Evolutionary conservation across 108 stramenopile species (phyloP).

Genomic region (Craspedostauros australis): DNA sequence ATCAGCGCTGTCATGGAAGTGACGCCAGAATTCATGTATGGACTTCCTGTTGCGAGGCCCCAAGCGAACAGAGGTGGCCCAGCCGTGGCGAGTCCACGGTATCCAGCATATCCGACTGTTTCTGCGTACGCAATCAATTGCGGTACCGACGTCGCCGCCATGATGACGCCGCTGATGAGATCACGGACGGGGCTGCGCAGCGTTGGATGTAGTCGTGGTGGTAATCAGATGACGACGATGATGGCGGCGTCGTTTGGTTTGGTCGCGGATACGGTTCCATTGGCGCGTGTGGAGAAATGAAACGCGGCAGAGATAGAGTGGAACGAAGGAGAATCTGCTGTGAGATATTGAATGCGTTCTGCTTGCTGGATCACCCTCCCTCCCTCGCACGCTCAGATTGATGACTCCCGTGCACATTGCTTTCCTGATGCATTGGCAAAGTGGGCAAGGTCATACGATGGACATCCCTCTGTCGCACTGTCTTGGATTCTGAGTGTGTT

Average conservation of each 20-base stretch:
- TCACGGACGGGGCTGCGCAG: conserved; percentile 68
- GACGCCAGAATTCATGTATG: conserved; percentile 74
- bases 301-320: too few relatives aligned
- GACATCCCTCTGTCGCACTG: too few relatives aligned
- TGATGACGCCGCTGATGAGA: conserved; percentile 65
- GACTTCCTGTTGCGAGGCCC: conserved; percentile 73
- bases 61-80: conserved; percentile 62
- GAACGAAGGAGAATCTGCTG: too few relatives aligned
- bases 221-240: background rate
- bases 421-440: too few relatives aligned
- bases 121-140: conserved; percentile 85
- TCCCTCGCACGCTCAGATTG: too few relatives aligned
- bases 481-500: too few relatives aligned
- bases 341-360: too few relatives aligned
- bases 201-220: background rate
- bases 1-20: conserved; percentile 76
- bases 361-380: too few relatives aligned
- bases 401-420: too few relatives aligned
- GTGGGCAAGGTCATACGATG: too few relatives aligned
- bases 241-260: background rate
- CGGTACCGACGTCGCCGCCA: conserved; percentile 82
- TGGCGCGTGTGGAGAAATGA: too few relatives aligned
- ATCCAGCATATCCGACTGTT: conserved; percentile 69
- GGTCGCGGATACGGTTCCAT: background rate
- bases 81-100: conserved; percentile 68